Evolutionary conservation across 169 alveolate species (phyloP), one percentile per base, ranked within the genome.

Genomic region (Cryptosporidium canis): DNA sequence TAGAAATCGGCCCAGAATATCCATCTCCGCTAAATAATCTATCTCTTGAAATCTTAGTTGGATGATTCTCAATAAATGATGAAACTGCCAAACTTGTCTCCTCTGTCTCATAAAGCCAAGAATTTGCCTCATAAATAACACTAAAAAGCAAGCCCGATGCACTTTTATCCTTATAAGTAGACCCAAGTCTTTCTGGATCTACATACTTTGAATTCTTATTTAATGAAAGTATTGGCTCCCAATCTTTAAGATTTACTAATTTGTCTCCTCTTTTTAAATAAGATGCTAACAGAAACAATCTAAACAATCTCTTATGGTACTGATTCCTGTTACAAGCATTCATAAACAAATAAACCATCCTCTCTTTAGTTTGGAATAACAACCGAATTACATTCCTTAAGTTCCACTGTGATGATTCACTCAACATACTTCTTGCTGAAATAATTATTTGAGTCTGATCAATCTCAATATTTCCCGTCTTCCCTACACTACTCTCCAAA

Each of bases 251-350:
- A 43, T 58, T 77, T 12, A 77, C 87, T 5, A 77, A 41, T 41
- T 77, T 77, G 24, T 77, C 87, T n/a, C 87, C 87, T 41, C 87
- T 77, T 37, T 77, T 77, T 37, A 77, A 77, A 58, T 77, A 77
- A 58, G 87, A 77, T 3, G 87, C 87, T 1, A 77, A 41, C 39
- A 77, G 37, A 53, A 77, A 77, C 24, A 77, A 33, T 37, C 87
- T 55, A 77, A 58, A 77, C 21, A 77, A 43, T 43, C 87, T 77
- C 58, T 77, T 77, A 41, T 77, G 87, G 39, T 77, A 77, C 27
- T 39, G 51, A 77, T 77, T 77, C 4, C 72, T 64, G 37, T 77
- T 77, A 41, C 66, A 58, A 41, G 18, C 66, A 11, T 77, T 77
- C 61, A 77, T 77, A 61, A 77, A 77, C 24, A 77, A 77, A 55